Evolutionary conservation across 441 rosid genomes (phyloP), one percentile per base, ranked within the genome.

Genomic region (Erodium texanum): DNA sequence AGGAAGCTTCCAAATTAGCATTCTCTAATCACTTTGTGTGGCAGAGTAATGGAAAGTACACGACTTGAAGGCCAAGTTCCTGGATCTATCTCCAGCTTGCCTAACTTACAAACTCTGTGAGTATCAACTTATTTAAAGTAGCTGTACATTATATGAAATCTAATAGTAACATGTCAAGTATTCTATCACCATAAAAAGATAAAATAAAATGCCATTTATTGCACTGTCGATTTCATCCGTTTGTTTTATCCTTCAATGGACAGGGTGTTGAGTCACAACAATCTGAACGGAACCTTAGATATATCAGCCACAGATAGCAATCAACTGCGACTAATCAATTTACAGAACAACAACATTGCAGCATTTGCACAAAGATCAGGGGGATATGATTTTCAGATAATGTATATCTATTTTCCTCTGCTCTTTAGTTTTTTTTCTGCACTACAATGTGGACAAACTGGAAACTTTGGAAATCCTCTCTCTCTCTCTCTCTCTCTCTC

Each of bases 21-120:
- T 69, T 56, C 59, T 62, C 19, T 27, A 23, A 65, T 66, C n/a
- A 5, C 64, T 74, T 19, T 68, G 8, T 61, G 24, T 73, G 29
- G 72, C 92, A 94, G 99, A 76, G 66, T 70, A 71, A 75, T 92
- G 92, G 89, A 94, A 70, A 10, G 0, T 16, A 80, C 84, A 15
- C 61, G 69, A n/a, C 79, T 95, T 34, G 15, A 16, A 34, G 99
- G 96, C 70, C 24, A 24, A 66, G 64, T 94, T 74, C 97, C 96
- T 41, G 1, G 3, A 32, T 6, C 24, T 3, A 65, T 90, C 34
- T 90, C 90, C 79, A 75, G 73, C 79, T 86, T 84, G 75, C 12
- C 78, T 29, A n/a, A 64, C 12, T 77, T 94, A 71, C 83, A 87
- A 71, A 87, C 84, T 0, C 81, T 87, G 98, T 91, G 66, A 78